phyloP scores from a whole-genome alignment of 345 rosid species.

The Eutrema japonicum region DNA sequence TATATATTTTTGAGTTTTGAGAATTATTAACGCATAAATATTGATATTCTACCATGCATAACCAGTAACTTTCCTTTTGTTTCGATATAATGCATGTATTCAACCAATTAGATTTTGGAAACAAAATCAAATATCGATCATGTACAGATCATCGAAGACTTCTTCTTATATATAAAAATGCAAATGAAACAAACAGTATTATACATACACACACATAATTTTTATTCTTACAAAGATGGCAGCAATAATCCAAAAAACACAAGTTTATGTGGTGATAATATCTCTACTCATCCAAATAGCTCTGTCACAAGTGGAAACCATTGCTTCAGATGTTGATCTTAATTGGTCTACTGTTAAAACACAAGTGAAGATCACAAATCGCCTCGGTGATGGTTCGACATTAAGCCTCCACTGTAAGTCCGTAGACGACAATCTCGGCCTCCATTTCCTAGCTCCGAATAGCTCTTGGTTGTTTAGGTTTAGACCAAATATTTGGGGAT shows the following conservation, averaged over 20 bases:
- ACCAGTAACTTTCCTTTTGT: background rate
- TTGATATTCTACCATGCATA: background rate
- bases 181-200: background rate
- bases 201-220: background rate
- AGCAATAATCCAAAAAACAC: constrained; percentile 21
- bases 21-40: background rate
- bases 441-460: constrained; percentile 12
- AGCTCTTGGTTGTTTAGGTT: constrained; percentile 23
- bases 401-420: constrained; percentile 37
- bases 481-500: constrained; percentile 23
- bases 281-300: constrained; percentile 26
- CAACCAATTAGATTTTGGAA: background rate
- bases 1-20: background rate
- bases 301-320: constrained; percentile 15
- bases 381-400: constrained; percentile 33
- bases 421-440: constrained; percentile 27
- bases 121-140: constrained; percentile 10
- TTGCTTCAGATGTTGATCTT: background rate
- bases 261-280: constrained; percentile 12
- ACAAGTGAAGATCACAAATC: constrained; percentile 34
- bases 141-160: background rate
- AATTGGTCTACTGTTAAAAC: background rate
- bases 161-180: constrained; percentile 17
- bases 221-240: background rate
- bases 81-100: background rate